phyloP scores from a whole-genome alignment of 2,329 filamentous ascomycete genomes.

The Colletotrichum sp. region DNA sequence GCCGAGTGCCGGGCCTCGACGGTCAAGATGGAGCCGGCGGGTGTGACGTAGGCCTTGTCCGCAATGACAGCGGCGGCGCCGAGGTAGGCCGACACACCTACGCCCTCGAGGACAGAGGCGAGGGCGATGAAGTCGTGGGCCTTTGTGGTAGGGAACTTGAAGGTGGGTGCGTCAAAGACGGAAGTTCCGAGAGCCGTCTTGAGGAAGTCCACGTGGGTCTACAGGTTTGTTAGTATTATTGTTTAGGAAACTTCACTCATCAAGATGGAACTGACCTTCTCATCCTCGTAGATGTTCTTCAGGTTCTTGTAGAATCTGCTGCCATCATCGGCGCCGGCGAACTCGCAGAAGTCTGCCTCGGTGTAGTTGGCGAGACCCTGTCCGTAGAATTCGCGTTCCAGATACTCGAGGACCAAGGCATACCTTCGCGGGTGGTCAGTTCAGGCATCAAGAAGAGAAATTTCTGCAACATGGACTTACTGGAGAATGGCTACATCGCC shows the following conservation, averaged over 20 bases:
- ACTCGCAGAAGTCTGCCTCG: slow-evolving; percentile 53
- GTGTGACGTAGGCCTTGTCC: slow-evolving; percentile 62
- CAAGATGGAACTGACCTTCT: slow-evolving; percentile 32
- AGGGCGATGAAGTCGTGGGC: slow-evolving; percentile 64
- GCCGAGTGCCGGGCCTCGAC: slow-evolving; percentile 69
- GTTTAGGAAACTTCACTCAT: neutral
- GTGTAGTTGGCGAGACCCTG: slow-evolving; percentile 64
- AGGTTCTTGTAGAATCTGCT: slow-evolving; percentile 62
- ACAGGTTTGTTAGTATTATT: neutral
- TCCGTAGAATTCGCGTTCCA: slow-evolving; percentile 68
- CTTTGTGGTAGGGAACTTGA: slow-evolving; percentile 61
- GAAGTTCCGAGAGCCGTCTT: slow-evolving; percentile 49
- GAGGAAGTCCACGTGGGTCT: slow-evolving; percentile 62
- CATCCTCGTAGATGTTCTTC: slow-evolving; percentile 60
- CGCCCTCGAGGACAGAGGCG: slow-evolving; percentile 68
- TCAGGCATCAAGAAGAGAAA: too few species aligned
- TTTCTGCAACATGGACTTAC: neutral
- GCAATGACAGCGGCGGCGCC: slow-evolving; percentile 64
- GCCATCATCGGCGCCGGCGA: slow-evolving; percentile 45
- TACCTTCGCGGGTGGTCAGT: slow-evolving; percentile 32
- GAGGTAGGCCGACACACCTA: slow-evolving; percentile 68
- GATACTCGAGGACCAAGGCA: slow-evolving; percentile 56
- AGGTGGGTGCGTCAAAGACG: slow-evolving; percentile 44
- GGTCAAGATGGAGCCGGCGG: slow-evolving; percentile 66
- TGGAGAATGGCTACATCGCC: slow-evolving; percentile 37